Evolutionary conservation across 108 stramenopile species (phyloP), one percentile per base, ranked within the genome.

Genomic region (Pelagomonas calceolata): DNA sequence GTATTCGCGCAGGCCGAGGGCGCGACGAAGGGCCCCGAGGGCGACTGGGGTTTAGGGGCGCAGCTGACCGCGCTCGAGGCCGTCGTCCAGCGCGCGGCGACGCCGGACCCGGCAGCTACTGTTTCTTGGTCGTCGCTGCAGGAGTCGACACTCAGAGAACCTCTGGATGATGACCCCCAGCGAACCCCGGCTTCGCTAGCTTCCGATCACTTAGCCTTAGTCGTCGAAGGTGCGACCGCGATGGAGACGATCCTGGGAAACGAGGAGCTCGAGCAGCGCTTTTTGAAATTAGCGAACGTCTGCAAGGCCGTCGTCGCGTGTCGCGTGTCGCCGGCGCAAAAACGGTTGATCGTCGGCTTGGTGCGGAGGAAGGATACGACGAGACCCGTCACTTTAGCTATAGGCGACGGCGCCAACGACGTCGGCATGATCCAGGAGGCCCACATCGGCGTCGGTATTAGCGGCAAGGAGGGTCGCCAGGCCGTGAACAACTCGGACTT

Each of bases 331-430:
- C 84, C 84, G 0, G 77, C 76, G 36, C 84, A 85, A 72, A 85
- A 85, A 68, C 70, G 79, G 66, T 67, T 78, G 33, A 45, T 85
- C 51, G 81, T 85, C 18, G 73, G 80, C 17, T 68, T 85, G 44
- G 78, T 82, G 65, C 78, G 81, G 71, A 44, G 64, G 16, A 65
- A 65, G n/a, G n/a, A 34, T 4, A 26, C 9, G 21, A 32, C 96
- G n/a, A 81, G 80, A 36, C 94, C 96, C 0, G 86, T 90, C n/a
- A 93, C 94, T 29, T 83, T 98, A 21, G 94, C 96, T 30, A 98
- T 98, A 51, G 96, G 96, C 30, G 96, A 98, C 83, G 96, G 96
- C 15, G 94, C 94, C 9, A 98, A 98, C 77, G 96, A 98, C 76
- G 94, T 98, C 43, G 89, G 90, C 36, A 98, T 98, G 96, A 95